Conservation (phyloP, 1,284 basidiomycete species). For the Cystobasidium slooffiae region DNA sequence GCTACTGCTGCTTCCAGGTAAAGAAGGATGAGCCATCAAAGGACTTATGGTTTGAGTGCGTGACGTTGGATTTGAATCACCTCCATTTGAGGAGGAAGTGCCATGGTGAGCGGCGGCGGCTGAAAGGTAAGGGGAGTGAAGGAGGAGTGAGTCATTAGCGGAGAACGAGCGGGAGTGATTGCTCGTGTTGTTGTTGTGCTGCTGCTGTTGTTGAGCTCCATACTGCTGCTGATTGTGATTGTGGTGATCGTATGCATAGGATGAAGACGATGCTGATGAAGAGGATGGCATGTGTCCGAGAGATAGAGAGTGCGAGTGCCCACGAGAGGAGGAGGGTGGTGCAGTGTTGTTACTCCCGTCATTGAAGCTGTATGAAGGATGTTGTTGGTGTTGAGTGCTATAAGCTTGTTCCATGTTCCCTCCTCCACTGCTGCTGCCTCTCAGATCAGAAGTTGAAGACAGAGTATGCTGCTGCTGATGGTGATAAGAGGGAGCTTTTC, state of each 20-base stretch:
- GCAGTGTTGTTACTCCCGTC: too few relatives aligned
- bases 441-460: neutral
- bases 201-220: neutral
- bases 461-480: neutral
- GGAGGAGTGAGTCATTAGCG: neutral
- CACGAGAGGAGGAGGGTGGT: neutral
- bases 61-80: neutral
- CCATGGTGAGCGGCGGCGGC: neutral
- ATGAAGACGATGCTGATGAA: too few relatives aligned
- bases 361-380: neutral
- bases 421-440: neutral
- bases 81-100: slow-evolving; percentile 1
- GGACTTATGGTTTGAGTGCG: slow-evolving; percentile 3
- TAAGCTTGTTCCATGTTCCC: neutral
- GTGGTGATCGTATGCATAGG: too few relatives aligned
- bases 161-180: slow-evolving; percentile 4
- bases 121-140: slow-evolving; percentile 1
- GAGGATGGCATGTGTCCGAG: neutral
- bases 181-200: neutral
- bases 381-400: neutral
- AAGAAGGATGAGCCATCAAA: neutral
- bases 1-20: slow-evolving; percentile 2
- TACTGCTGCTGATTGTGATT: too few relatives aligned
- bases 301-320: neutral
- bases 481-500: neutral